phyloP scores from a whole-genome alignment of 208 protist genomes.

The Trypanosoma vivax region DNA sequence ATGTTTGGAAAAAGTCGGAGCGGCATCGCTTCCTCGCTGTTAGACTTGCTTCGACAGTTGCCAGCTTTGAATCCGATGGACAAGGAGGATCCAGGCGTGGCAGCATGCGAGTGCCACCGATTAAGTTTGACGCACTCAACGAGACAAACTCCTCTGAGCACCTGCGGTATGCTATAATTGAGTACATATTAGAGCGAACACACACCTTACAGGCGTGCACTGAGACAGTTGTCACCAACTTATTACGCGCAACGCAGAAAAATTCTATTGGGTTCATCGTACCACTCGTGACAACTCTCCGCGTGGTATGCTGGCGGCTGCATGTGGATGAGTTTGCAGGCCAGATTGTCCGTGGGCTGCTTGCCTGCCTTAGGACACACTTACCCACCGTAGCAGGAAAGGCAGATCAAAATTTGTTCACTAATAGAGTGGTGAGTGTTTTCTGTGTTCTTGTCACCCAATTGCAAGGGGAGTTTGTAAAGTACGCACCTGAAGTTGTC shows the following conservation, averaged over 20 bases:
- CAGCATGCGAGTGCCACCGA: slow-evolving; percentile 43
- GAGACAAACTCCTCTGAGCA: slow-evolving; percentile 32
- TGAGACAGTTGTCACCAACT: slow-evolving; percentile 48
- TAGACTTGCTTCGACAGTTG: slow-evolving; percentile 63
- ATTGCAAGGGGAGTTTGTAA: slow-evolving; percentile 73
- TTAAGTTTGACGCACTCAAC: slow-evolving; percentile 70
- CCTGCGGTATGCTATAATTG: slow-evolving; percentile 67
- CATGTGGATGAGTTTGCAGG: slow-evolving; percentile 73
- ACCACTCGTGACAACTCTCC: slow-evolving; percentile 45
- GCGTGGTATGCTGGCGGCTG: slow-evolving; percentile 55
- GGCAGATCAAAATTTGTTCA: slow-evolving; percentile 24
- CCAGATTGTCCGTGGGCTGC: slow-evolving; percentile 68
- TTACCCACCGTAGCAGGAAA: neutral
- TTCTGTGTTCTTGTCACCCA: slow-evolving; percentile 53
- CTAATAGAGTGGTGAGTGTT: slow-evolving; percentile 64
- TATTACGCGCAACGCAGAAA: slow-evolving; percentile 48
- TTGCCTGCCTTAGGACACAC: slow-evolving; percentile 30
- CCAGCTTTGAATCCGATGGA: slow-evolving; percentile 40
- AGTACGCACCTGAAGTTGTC: slow-evolving; percentile 62
- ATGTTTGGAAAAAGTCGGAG: slow-evolving; percentile 45
- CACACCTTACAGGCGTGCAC: slow-evolving; percentile 49
- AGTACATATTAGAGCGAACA: slow-evolving; percentile 68
- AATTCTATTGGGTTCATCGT: slow-evolving; percentile 44
- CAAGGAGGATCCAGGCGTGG: slow-evolving; percentile 35
- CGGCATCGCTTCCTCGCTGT: slow-evolving; percentile 72